Evolutionary conservation across 352 stramenopile genomes (phyloP), one percentile per base, ranked within the genome.

Genomic region (Ochromonadaceae sp.): DNA sequence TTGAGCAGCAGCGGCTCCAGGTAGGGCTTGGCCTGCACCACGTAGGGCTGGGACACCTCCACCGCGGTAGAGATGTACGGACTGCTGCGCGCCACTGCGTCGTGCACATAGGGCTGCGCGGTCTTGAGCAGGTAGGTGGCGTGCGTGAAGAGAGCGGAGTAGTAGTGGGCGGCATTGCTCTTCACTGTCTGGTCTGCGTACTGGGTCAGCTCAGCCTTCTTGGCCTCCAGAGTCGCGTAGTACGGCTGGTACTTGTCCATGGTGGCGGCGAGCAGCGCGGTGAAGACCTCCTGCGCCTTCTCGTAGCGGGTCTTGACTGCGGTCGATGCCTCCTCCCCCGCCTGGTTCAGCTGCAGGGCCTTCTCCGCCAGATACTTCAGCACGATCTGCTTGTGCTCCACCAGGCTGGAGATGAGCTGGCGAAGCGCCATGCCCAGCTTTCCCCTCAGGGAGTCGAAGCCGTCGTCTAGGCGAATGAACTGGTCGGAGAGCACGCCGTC

Each of bases 21-120:
- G 35, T 53, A 28, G 35, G 46, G 46, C 10, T 10, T 17, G 15
- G 46, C 46, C 22, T 53, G 10, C 15, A 36, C 22, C 22, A 17
- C 15, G n/a, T 53, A 53, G 15, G 46, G 46, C 10, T 53, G 46
- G 35, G 46, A 53, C 28, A 53, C 46, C 28, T 12, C 22, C 10
- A 53, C 14, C 12, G 46, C 22, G 28, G 15, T 53, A 10, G 10
- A n/a, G 15, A 53, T 30, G 12, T 36, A 10, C 28, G 46, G 46
- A 30, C 15, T 28, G n/a, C 46, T 53, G 46, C 12, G 15, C 22
- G 28, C 35, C 14, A 53, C 46, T 12, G 22, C 14, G 15, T 53
- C 35, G 46, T 53, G 46, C 46, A 53, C 46, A 53, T 53, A 53
- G 28, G 46, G 46, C 35, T 53, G 46, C 15, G 46, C 46, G 10